Percentiles rank a stretch among this genome's conserved stretches.
Conservation (phyloP, 2,329 filamentous ascomycete species). For the Coleophoma eucalyptorum region DNA sequence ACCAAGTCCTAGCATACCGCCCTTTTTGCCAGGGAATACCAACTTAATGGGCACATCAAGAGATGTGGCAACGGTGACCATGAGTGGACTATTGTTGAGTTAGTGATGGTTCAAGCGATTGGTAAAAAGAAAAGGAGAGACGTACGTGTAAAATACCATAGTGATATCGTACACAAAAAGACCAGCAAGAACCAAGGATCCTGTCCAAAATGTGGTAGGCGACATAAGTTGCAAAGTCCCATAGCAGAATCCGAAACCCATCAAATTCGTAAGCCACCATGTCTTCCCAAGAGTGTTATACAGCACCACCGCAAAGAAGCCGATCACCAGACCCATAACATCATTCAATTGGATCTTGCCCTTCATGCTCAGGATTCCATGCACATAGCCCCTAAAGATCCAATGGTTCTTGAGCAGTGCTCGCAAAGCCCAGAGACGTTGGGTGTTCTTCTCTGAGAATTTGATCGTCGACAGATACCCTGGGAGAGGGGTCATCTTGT, state of each 20-base stretch:
- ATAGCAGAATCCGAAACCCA: conserved; percentile 87
- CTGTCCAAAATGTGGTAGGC: conserved; percentile 81
- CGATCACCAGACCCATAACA: conserved; percentile 21
- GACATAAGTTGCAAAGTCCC: conserved; percentile 78
- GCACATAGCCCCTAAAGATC: conserved; percentile 30
- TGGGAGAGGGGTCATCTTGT: conserved; percentile 34
- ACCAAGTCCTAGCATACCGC: conserved; percentile 85
- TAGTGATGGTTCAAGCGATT: not conserved
- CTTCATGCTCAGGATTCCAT: conserved; percentile 16
- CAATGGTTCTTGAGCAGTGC: conserved; percentile 47
- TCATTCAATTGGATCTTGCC: conserved; percentile 19
- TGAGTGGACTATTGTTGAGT: conserved; percentile 59
- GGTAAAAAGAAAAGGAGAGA: conserved; percentile 11
- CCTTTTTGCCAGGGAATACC: conserved; percentile 63
- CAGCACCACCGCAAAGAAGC: conserved; percentile 17
- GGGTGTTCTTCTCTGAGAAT: conserved; percentile 20
- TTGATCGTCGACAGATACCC: conserved; percentile 30
- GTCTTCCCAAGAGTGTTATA: conserved; percentile 24
- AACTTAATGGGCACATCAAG: conserved; percentile 93
- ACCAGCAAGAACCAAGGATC: conserved; percentile 70
- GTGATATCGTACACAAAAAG: conserved; percentile 95
- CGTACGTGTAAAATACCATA: conserved; percentile 81
- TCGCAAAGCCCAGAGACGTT: conserved; percentile 46
- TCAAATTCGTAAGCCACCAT: conserved; percentile 68
- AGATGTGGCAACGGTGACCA: conserved; percentile 83